Evolutionary conservation across 176 grass and related monocot genomes (phyloP), one percentile per base, ranked within the genome.

Genomic region (Melocanna baccifera): DNA sequence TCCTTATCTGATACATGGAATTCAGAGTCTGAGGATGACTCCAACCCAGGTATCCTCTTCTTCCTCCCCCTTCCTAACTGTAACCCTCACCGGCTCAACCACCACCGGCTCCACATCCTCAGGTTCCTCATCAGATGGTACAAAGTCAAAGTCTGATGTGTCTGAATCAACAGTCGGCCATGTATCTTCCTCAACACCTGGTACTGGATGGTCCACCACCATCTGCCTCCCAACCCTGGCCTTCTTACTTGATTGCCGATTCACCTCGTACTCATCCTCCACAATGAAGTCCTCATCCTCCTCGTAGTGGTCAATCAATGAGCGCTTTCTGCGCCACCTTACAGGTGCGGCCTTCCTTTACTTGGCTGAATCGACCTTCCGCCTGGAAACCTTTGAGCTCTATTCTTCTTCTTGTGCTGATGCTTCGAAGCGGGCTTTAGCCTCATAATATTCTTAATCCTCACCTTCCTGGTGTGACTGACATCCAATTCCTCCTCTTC

Each of bases 11-110:
- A 92, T 15, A 74, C 81, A 67, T 89, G 26, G 32, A 89, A 97
- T 74, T 97, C 94, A 45, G 85, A 94, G 62, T 94, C 94, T 16
- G 94, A 92, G 9, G 79, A 86, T 69, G 95, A 94, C 19, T 90
- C 85, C 8, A 65, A 88, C 22, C 25, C 32, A 20, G 71, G 56
- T 81, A 50, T 74, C 77, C 87, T 62, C 66, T 87, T 89, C 75
- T 86, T 97, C 70, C 78, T 91, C 32, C 90, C 90, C 77, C 82
- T 90, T 91, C 59, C 56, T 93, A 58, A 73, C 73, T 14, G 36
- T 52, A 76, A 42, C 59, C 47, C 66, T 71, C 37, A 1, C 41
- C 11, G 47, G 66, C 71, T 84, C 67, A 82, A 57, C 51, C n/a
- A 41, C 15, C 0, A 22, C 26, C 51, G 34, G 30, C 19, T 48